Conservation (phyloP, 179 eudicot species). For the Dionaea muscipula region DNA sequence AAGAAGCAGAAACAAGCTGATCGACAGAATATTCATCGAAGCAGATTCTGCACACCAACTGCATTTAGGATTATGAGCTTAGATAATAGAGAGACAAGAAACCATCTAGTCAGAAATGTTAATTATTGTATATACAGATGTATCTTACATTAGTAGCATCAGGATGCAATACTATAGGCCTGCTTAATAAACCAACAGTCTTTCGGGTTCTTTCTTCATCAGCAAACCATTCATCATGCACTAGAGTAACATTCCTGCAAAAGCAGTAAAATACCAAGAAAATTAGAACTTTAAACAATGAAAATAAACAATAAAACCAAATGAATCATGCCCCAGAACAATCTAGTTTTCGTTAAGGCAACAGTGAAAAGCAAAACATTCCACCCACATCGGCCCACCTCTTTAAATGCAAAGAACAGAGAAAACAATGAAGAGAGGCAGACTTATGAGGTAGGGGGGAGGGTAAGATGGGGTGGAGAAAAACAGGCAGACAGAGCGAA, state of each 20-base stretch:
- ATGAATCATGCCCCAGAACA: too few relatives aligned
- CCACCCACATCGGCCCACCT: too few relatives aligned
- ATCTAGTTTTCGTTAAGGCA: too few relatives aligned
- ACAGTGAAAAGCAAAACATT: too few relatives aligned
- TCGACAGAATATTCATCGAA: conserved; percentile 42
- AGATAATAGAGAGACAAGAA: too few relatives aligned
- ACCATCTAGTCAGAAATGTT: too few relatives aligned
- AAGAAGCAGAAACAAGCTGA: conserved; percentile 40
- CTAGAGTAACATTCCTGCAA: conserved; percentile 58
- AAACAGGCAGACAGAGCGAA: too few relatives aligned
- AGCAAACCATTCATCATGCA: conserved; percentile 81
- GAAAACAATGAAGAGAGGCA: too few relatives aligned
- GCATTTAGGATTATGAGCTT: conserved; percentile 1
- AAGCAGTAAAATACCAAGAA: background rate
- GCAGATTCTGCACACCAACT: conserved; percentile 71
- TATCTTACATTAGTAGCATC: conserved; percentile 34
- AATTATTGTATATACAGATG: background rate
- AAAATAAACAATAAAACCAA: too few relatives aligned
- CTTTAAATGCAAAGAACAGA: too few relatives aligned
- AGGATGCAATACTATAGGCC: conserved; percentile 21
- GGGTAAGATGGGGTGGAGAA: too few relatives aligned
- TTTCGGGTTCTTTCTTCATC: conserved; percentile 60
- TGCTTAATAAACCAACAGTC: conserved; percentile 45
- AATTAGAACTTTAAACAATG: background rate
- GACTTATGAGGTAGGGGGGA: too few relatives aligned